These are phyloP conservation scores for Chaetomium globosum DNA, from an alignment of 2,329 filamentous ascomycete species.

Conservation along the genomic window DNA sequence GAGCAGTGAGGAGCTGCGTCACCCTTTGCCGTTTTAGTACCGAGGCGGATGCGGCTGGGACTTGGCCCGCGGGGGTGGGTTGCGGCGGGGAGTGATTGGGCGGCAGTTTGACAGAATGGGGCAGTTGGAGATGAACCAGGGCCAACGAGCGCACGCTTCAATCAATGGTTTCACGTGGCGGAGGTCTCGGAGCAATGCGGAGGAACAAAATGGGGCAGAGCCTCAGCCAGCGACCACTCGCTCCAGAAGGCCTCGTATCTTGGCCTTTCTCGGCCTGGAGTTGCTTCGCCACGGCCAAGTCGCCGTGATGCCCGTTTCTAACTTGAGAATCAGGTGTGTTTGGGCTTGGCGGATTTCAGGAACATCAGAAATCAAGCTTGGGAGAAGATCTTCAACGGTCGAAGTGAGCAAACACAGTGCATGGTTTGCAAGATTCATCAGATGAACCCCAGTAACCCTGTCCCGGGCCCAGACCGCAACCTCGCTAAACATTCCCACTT, in stretches of 20 bases:
- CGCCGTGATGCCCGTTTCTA: neutral
- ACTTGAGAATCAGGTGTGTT: neutral
- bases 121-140: neutral
- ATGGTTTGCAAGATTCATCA: too few species aligned
- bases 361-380: neutral
- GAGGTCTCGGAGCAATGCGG: neutral
- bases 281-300: conserved; percentile 12
- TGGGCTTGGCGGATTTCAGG: neutral
- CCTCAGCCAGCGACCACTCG: neutral
- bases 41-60: conserved; percentile 4
- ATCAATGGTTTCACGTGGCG: conserved; percentile 7
- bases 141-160: neutral
- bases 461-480: neutral
- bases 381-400: neutral
- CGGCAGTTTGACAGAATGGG: neutral
- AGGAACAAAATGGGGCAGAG: neutral
- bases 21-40: conserved; percentile 11
- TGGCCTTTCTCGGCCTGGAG: neutral
- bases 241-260: neutral
- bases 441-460: neutral
- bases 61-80: conserved; percentile 4
- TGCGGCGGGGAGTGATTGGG: conserved; percentile 2
- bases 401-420: neutral
- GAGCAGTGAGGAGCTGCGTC: neutral
- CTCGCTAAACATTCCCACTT: neutral